Evolutionary conservation across 441 rosid species (phyloP), one percentile per base, ranked within the genome.

Genomic region (Populus trichocarpa): DNA sequence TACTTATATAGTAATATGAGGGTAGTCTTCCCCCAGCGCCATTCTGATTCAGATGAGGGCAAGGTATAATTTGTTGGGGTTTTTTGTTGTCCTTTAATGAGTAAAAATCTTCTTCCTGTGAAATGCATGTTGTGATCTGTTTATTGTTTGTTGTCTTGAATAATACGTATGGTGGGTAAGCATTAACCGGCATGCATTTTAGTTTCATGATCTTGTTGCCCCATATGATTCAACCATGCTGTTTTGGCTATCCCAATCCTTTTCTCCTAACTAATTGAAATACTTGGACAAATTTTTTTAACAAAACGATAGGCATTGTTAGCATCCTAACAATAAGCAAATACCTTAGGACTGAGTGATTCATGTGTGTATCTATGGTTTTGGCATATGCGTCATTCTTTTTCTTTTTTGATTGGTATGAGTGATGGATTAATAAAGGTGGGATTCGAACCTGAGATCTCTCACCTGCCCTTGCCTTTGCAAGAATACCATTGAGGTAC

Each of bases 11-110:
- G 79, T 64, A 86, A 89, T 76, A 88, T 88, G 88, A 86, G 82
- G 81, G 91, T 86, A 53, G 89, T 89, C 61, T 89, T 89, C 81
- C 93, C 91, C 5, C 93, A 88, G 50, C 91, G 93, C 32, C 93
- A 89, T 71, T 86, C 90, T 57, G 93, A 89, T 75, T 75, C 90
- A 3, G 91, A 89, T 67, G 93, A 89, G 81, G 93, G 93, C 81
- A 85, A 89, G 93, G 93, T 89, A 85, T 53, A 50, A 4, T 14
- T 16, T 50, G 7, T 14, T 5, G 20, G 57, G 18, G n/a, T 14
- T 42, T 18, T 68, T n/a, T 20, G 2, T 66, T 16, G 16, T 22
- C 2, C 13, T 16, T 26, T 40, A 18, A 2, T 26, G 30, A 50
- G 32, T 67, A 53, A 33, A 66, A 77, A 9, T 13, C n/a, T 35